A percentile compares a stretch with the other conserved stretches of the same genome.
Conservation (phyloP, 2,329 filamentous ascomycete species). For the Hypoxylon sp. region DNA sequence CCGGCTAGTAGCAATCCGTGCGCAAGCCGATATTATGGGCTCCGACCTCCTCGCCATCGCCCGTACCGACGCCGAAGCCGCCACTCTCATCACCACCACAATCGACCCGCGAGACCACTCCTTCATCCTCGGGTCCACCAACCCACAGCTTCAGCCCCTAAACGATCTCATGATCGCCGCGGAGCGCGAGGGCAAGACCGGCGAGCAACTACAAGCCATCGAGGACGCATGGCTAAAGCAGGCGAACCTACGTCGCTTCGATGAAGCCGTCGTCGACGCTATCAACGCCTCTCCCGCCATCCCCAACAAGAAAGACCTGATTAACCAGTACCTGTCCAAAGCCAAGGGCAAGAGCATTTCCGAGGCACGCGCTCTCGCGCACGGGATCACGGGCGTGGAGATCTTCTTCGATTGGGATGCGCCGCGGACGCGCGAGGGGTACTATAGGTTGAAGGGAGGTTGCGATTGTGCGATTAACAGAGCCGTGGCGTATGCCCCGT, state of each 20-base stretch:
- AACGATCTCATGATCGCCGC: constrained; percentile 92
- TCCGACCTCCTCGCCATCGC: constrained; percentile 90
- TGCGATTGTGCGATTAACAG: constrained; percentile 92
- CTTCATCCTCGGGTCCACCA: constrained; percentile 92
- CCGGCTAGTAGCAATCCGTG: constrained; percentile 93
- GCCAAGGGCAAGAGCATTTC: constrained; percentile 86
- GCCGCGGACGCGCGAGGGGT: constrained; percentile 93
- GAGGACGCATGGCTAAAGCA: constrained; percentile 89
- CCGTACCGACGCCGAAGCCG: constrained; percentile 96
- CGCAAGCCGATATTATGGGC: constrained; percentile 98
- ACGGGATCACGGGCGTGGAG: constrained; percentile 80
- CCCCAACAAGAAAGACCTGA: constrained; percentile 76
- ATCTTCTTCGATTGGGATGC: constrained; percentile 96
- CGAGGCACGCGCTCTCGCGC: constrained; percentile 85
- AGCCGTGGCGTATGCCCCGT: constrained; percentile 91
- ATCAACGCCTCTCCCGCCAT: constrained; percentile 75
- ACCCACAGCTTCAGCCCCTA: constrained; percentile 84
- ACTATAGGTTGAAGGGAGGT: constrained; percentile 92
- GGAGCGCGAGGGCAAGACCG: constrained; percentile 83
- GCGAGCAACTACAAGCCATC: constrained; percentile 85
- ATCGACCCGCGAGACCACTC: constrained; percentile 96
- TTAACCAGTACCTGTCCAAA: constrained; percentile 74
- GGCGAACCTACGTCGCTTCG: constrained; percentile 87
- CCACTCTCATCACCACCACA: constrained; percentile 95
- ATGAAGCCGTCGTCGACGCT: constrained; percentile 86